phyloP scores from a whole-genome alignment of 192 early-diverging fungal species.

The Rhizophagus prolifer region DNA sequence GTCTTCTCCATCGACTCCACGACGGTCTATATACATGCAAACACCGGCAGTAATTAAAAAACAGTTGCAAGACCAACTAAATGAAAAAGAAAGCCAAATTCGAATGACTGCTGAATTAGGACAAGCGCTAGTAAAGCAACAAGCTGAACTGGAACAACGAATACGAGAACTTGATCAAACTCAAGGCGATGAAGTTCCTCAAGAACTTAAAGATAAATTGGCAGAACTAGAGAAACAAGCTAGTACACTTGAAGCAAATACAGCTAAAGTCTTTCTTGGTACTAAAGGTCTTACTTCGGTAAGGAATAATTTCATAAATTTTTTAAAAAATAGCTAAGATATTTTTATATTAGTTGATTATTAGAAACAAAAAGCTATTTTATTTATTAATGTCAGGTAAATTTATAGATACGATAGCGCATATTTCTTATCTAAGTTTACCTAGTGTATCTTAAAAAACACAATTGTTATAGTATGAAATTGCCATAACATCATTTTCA shows the following conservation, averaged over 20 bases:
- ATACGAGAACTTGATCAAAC: conserved; percentile 21
- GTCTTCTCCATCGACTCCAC: conserved; percentile 4
- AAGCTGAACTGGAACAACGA: conserved; percentile 7
- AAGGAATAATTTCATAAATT: not conserved
- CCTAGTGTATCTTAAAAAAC: not conserved
- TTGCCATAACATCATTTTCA: not conserved
- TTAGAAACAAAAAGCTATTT: not conserved
- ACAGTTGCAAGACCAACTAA: conserved; percentile 28
- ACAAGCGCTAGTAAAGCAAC: conserved; percentile 7
- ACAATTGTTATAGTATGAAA: not conserved
- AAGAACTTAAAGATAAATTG: conserved; percentile 22
- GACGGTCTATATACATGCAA: conserved; percentile 15
- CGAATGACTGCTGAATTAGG: conserved; percentile 21
- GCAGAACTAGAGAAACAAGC: conserved; percentile 13
- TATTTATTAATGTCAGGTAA: not conserved
- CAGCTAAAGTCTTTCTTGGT: conserved; percentile 5
- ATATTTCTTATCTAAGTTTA: not conserved
- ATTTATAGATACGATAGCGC: not conserved
- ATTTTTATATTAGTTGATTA: not conserved
- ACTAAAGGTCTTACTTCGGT: not conserved
- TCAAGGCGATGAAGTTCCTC: conserved; percentile 21
- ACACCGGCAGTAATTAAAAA: conserved; percentile 6
- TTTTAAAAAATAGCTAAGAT: not conserved
- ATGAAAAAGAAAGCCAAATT: conserved; percentile 1
- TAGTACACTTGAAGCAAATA: not conserved